Conservation (phyloP, 257 asterid genomes). For the Leonotis leonurus region DNA sequence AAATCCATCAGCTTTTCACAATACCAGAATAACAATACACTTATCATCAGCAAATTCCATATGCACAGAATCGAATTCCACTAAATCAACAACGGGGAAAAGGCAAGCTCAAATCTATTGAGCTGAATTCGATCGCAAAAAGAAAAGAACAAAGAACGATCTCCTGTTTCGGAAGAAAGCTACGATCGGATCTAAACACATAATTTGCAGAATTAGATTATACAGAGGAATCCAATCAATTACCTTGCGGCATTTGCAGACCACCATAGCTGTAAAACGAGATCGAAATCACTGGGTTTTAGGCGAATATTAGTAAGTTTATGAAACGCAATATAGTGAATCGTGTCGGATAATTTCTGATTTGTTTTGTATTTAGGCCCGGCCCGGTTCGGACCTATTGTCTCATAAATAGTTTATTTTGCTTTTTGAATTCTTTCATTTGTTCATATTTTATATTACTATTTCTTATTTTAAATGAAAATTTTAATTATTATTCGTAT, state of each 20-base stretch:
- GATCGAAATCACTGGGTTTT: constrained; percentile 13
- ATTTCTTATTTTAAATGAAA: too few species aligned
- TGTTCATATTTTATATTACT: too few species aligned
- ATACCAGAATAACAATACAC: neutral
- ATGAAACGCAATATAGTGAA: constrained; percentile 3
- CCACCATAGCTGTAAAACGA: constrained; percentile 52
- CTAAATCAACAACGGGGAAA: neutral
- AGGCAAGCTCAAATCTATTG: constrained; percentile 1
- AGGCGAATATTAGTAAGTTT: neutral
- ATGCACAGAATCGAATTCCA: neutral
- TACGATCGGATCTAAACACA: constrained; percentile 34
- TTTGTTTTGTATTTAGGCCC: constrained; percentile 1
- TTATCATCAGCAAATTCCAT: constrained; percentile 5
- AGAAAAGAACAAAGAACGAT: neutral
- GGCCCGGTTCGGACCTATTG: neutral
- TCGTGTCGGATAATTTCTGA: constrained; percentile 10
- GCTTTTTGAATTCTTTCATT: neutral
- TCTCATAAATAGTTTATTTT: neutral
- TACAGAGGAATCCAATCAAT: neutral
- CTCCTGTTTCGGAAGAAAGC: constrained; percentile 3
- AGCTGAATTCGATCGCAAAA: constrained; percentile 10
- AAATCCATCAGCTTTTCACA: constrained; percentile 10
- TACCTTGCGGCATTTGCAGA: constrained; percentile 97
- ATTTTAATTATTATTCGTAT: too few species aligned
- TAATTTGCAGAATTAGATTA: neutral